Conservation (phyloP, 371 early-diverging fungal species). For the Umbelopsis sp. region DNA sequence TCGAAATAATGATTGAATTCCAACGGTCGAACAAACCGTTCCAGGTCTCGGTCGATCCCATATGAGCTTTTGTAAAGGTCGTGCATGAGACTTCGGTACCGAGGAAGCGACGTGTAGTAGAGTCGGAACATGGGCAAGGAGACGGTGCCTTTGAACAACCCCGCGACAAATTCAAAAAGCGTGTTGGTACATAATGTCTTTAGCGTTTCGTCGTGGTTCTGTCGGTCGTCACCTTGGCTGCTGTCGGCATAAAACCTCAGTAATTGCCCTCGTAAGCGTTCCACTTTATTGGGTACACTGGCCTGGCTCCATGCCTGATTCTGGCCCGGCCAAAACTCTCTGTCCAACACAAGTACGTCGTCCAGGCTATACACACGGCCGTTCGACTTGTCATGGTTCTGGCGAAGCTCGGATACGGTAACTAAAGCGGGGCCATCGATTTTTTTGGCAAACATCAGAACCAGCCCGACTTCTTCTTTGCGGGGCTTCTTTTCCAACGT, state of each 20-base stretch:
- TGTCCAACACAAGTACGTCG: not conserved
- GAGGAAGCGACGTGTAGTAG: not conserved
- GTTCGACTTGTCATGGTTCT: not conserved
- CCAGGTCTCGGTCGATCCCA: not conserved
- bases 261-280: not conserved
- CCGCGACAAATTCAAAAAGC: not conserved
- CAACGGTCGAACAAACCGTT: not conserved
- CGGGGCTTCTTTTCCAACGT: not conserved
- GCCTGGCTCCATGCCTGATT: not conserved
- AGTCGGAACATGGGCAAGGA: not conserved
- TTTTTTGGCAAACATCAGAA: not conserved
- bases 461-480: conserved; percentile 19
- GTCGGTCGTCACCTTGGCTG: not conserved
- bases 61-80: not conserved
- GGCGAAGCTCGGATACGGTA: not conserved
- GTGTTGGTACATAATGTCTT: not conserved
- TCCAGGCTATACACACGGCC: no score
- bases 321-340: not conserved
- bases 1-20: not conserved
- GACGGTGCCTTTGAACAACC: not conserved
- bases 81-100: not conserved
- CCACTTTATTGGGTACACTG: not conserved
- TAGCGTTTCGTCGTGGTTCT: not conserved
- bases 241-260: not conserved
- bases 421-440: not conserved